A percentile compares a stretch with the other conserved stretches of the same genome.
Conservation (phyloP, 2,329 filamentous ascomycete genomes). For the Plenodomus biglobosus region DNA sequence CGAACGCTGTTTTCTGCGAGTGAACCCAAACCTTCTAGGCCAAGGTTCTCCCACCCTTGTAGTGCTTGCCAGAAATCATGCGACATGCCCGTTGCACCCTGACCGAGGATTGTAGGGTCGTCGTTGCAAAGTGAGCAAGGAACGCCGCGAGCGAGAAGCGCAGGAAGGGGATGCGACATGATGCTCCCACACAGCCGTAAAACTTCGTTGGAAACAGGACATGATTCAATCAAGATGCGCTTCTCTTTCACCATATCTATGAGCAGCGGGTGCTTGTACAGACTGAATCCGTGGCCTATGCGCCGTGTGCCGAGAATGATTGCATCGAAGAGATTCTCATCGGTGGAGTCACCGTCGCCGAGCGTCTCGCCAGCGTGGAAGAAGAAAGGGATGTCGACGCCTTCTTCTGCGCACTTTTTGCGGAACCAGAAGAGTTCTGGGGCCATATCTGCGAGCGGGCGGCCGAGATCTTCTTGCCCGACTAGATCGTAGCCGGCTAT, state of each 20-base stretch:
- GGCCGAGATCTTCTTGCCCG: slow-evolving; percentile 79
- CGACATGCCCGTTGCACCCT: slow-evolving; percentile 78
- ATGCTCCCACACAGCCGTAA: slow-evolving; percentile 76
- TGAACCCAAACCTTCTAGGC: slow-evolving; percentile 79
- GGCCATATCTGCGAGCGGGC: slow-evolving; percentile 72
- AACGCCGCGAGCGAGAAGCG: slow-evolving; percentile 81
- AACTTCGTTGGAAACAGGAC: slow-evolving; percentile 88
- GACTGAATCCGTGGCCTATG: slow-evolving; percentile 84
- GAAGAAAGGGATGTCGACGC: slow-evolving; percentile 86
- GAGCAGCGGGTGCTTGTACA: slow-evolving; percentile 89
- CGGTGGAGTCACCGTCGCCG: slow-evolving; percentile 73
- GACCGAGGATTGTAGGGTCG: slow-evolving; percentile 84
- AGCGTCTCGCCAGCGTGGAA: slow-evolving; percentile 92
- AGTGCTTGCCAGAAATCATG: slow-evolving; percentile 94
- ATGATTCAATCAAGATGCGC: slow-evolving; percentile 84
- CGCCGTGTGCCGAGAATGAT: slow-evolving; percentile 82
- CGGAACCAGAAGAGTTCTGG: slow-evolving; percentile 93
- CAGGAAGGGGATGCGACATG: slow-evolving; percentile 77
- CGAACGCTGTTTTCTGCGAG: slow-evolving; percentile 90
- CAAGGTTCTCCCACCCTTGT: slow-evolving; percentile 89
- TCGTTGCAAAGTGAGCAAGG: slow-evolving; percentile 85
- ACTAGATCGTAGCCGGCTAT: slow-evolving; percentile 89
- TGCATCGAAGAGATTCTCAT: slow-evolving; percentile 87
- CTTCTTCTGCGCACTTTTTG: slow-evolving; percentile 76
- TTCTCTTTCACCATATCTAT: slow-evolving; percentile 87